A percentile compares a stretch with the other conserved stretches of the same genome.
Conservation (phyloP, 2,329 filamentous ascomycete genomes). For the Phaeoacremonium minimum region DNA sequence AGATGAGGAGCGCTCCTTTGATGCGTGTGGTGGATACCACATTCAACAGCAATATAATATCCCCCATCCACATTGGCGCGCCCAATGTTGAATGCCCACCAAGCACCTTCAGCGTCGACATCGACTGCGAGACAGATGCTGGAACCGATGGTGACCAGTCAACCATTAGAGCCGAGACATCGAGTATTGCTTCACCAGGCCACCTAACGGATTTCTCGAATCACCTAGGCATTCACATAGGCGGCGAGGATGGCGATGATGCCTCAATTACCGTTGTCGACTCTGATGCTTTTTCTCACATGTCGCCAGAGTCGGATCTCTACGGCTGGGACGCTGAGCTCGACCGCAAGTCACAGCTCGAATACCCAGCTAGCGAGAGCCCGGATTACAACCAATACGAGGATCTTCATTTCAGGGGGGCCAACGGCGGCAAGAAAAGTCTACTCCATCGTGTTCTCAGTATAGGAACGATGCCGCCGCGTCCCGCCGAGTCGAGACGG, state of each 20-base stretch:
- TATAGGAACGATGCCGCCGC: too few species aligned
- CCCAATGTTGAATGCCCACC: too few species aligned
- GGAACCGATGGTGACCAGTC: conserved; percentile 11
- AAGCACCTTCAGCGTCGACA: too few species aligned
- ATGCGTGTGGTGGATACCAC: too few species aligned
- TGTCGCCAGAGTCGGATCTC: conserved; percentile 14
- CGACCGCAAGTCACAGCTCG: conserved; percentile 9
- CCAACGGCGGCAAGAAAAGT: conserved; percentile 8
- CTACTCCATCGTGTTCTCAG: conserved; percentile 11
- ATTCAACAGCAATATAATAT: too few species aligned
- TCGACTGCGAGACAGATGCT: conserved; percentile 12
- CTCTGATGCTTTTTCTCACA: conserved; percentile 5
- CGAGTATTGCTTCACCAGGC: neutral
- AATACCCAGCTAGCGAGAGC: too few species aligned
- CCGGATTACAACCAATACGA: too few species aligned
- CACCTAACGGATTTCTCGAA: conserved; percentile 25
- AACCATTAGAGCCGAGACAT: conserved; percentile 4
- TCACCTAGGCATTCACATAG: conserved; percentile 11
- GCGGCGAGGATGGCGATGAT: conserved; percentile 5
- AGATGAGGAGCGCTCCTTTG: too few species aligned
- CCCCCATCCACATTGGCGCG: too few species aligned
- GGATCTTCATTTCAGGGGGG: conserved; percentile 8
- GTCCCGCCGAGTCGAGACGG: neutral
- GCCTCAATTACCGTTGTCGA: conserved; percentile 11
- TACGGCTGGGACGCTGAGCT: conserved; percentile 22